These are phyloP conservation scores for Mycocentrospora acerina DNA, from an alignment of 2,329 filamentous ascomycete species.

Conservation along the genomic window DNA sequence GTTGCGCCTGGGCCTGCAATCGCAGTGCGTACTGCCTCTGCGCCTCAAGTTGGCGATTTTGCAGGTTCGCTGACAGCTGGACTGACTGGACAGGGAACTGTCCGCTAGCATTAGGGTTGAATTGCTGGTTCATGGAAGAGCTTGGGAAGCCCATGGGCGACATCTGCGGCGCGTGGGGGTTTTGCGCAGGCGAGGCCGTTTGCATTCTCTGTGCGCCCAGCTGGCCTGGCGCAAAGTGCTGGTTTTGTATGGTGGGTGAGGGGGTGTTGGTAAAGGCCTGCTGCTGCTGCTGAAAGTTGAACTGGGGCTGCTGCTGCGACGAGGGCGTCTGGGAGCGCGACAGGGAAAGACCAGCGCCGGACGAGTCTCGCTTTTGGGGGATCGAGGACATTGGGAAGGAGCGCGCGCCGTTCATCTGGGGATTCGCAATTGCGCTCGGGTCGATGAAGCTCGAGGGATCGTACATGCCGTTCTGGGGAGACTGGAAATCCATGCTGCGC, in stretches of 20 bases:
- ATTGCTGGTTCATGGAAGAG: constrained; percentile 41
- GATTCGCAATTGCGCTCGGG: constrained; percentile 42
- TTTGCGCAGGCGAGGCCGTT: constrained; percentile 90
- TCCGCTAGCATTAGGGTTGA: constrained; percentile 44
- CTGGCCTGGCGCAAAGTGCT: constrained; percentile 62
- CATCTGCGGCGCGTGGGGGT: constrained; percentile 53
- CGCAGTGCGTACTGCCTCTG: constrained; percentile 86
- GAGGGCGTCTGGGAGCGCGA: constrained; percentile 93
- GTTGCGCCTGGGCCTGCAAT: constrained; percentile 62
- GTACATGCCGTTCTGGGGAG: constrained; percentile 39
- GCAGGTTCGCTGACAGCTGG: constrained; percentile 54
- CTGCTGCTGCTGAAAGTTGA: constrained; percentile 65
- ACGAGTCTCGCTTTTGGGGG: constrained; percentile 86
- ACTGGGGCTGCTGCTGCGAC: constrained; percentile 63
- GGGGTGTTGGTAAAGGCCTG: constrained; percentile 82
- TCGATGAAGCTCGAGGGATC: constrained; percentile 42
- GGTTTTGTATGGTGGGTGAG: constrained; percentile 87
- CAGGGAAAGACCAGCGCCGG: constrained; percentile 83
- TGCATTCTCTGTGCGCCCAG: constrained; percentile 67
- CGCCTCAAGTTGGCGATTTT: constrained; percentile 58
- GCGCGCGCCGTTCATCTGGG: constrained; percentile 73
- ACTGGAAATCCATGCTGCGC: constrained; percentile 41
- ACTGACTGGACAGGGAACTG: constrained; percentile 50
- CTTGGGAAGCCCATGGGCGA: constrained; percentile 41
- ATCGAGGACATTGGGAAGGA: constrained; percentile 86